phyloP scores from a whole-genome alignment of 2,329 filamentous ascomycete species.

The Fusarium multiceps region DNA sequence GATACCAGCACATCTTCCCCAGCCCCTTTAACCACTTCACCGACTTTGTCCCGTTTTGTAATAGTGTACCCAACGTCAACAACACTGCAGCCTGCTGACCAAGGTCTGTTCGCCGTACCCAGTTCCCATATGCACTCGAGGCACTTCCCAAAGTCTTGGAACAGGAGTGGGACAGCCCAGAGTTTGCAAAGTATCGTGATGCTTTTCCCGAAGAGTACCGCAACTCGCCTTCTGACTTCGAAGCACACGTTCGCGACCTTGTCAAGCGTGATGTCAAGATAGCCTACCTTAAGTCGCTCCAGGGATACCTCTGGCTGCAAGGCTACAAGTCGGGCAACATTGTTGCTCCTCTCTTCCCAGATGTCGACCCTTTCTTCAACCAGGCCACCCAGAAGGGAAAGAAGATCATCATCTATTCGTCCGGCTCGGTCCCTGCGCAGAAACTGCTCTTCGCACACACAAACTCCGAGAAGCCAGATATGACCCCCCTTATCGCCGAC shows the following conservation, averaged over 20 bases:
- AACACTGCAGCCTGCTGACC: conserved; percentile 33
- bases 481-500: conserved; percentile 68
- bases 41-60: conserved; percentile 40
- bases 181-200: conserved; percentile 74
- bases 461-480: conserved; percentile 66
- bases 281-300: conserved; percentile 80
- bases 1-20: conserved; percentile 23
- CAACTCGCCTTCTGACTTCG: conserved; percentile 67
- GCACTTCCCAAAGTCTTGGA: conserved; percentile 72
- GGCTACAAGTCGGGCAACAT: conserved; percentile 78
- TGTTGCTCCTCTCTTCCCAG: conserved; percentile 77
- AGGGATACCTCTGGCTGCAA: conserved; percentile 81
- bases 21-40: conserved; percentile 38
- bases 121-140: conserved; percentile 83
- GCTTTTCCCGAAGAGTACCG: conserved; percentile 76
- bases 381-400: conserved; percentile 67
- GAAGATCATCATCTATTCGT: conserved; percentile 81
- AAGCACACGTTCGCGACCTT: conserved; percentile 76
- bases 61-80: conserved; percentile 24
- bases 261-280: conserved; percentile 79
- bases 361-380: conserved; percentile 73
- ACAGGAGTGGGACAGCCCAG: conserved; percentile 72
- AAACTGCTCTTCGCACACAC: conserved; percentile 81
- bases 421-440: conserved; percentile 82
- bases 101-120: conserved; percentile 19